Evolutionary conservation across 2,329 filamentous ascomycete genomes (phyloP), one percentile per base, ranked within the genome.

Genomic region (Aspergillus neoniger): DNA sequence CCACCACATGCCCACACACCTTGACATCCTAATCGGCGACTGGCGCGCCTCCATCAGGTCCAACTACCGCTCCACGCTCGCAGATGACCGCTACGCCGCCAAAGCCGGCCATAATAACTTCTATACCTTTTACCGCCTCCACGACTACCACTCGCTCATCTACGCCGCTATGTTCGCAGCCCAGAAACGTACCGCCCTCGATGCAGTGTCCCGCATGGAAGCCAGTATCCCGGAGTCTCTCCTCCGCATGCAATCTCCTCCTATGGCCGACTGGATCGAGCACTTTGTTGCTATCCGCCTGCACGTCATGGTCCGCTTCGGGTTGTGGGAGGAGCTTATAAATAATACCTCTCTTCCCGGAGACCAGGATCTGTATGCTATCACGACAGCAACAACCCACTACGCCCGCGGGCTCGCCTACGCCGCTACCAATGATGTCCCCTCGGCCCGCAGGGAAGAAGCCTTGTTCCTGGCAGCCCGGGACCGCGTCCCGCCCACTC

Each of bases 251-350:
- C 68, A 86, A 62, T 87, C 85, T 0, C 89, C 89, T 0, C 88
- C 89, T 0, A 91, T 92, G 89, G 89, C 89, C 0, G 88, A 92
- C 72, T 92, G 88, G 88, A 77, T 92, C 0, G 90, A 92, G 73
- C 83, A 83, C 1, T 91, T 91, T 64, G 72, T 89, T 2, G 81
- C 83, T 1, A 85, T 90, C 70, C 83, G 86, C 1, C 75, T 88
- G 1, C 90, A 93, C 71, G 86, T 87, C 0, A 78, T 90, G 15
- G 81, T 93, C 28, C 86, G 90, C 0, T 93, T 92, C 64, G 90
- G 90, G 0, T 77, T 77, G 10, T 92, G 90, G 90, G 69, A 85
- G 0, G 87, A 91, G 1, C 78, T 92, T 17, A 75, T 75, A 1
- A 73, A 90, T 1, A 59, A 75, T 7, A 25, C 25, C 25, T 25